Percentiles rank a stretch among this genome's conserved stretches.
phyloP scores from a whole-genome alignment of 2,329 filamentous ascomycete genomes.

The Exophiala calicioides region DNA sequence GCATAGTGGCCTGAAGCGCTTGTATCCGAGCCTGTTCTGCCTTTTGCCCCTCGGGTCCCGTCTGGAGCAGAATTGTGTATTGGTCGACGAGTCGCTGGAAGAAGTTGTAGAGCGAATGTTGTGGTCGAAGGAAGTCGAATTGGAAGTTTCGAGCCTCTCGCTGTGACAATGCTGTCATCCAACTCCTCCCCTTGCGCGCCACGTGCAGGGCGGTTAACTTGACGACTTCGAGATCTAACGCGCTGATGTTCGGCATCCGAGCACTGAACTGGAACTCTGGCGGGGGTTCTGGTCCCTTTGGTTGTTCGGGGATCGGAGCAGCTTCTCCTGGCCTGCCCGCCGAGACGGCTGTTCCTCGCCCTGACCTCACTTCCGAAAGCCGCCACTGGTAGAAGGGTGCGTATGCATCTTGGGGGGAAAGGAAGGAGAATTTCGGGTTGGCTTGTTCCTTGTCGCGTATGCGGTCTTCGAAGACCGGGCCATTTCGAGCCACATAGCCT shows the following conservation, averaged over 20 bases:
- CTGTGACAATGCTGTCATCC: conserved; percentile 86
- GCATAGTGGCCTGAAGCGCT: conserved; percentile 71
- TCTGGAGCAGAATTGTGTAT: conserved; percentile 76
- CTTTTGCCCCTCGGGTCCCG: conserved; percentile 68
- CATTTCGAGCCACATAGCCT: conserved; percentile 76
- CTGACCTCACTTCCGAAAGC: conserved; percentile 78
- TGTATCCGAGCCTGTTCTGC: conserved; percentile 71
- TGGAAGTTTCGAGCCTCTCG: conserved; percentile 88
- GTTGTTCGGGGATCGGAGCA: conserved; percentile 61
- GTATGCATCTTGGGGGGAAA: conserved; percentile 79
- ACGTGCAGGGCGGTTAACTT: conserved; percentile 85
- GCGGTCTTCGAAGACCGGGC: conserved; percentile 71
- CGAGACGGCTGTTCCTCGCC: conserved; percentile 75
- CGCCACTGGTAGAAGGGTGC: conserved; percentile 89
- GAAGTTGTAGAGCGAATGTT: conserved; percentile 95
- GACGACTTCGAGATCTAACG: conserved; percentile 77
- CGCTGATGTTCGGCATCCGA: conserved; percentile 95
- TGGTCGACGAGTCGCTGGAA: conserved; percentile 92
- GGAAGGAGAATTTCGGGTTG: conserved; percentile 90
- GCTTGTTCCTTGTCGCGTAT: conserved; percentile 80
- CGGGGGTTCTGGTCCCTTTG: conserved; percentile 80
- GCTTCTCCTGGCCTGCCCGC: conserved; percentile 71
- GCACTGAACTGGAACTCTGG: conserved; percentile 90
- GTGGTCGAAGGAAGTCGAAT: conserved; percentile 92
- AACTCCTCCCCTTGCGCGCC: conserved; percentile 87